Base-by-base conservation (phyloP, 2,329 filamentous ascomycete species). In the Ascochyta koolunga region DNA sequence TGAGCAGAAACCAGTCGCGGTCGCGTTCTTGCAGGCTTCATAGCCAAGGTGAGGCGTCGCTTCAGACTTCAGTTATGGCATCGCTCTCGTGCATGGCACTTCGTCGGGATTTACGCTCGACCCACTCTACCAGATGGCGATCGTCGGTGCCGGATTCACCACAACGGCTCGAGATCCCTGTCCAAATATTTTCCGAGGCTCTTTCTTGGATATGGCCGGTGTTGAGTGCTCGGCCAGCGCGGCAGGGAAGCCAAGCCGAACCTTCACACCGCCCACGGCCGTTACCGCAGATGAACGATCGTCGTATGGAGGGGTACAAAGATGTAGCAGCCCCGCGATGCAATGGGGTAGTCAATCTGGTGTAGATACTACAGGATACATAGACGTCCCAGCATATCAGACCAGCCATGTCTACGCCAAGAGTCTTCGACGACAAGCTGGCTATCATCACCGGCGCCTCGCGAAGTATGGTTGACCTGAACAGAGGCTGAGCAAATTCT, bases 391-490 rank as follows among this genome's bases (percentile, higher is more conserved):
- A 16, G 11, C 24, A 21, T 15, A 33, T 21, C 9, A 21, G 16
- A 21, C 19, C 27, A 33, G 13, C 18, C n/a, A 51, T 56, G 44
- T 50, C 47, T 41, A 24, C 56, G 8, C 37, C 49, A 24, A 46
- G 52, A 22, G 47, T 74, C 13, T 71, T 78, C 6, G 85, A 89
- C 69, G 88, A 88, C 64, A 92, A 91, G 75, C 80, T 92, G 50
- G 89, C 84, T 50, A 86, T 93, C 62, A 80, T 93, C 50, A 93
- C 89, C 4, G 90, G 90, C 49, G 88, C 85, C 53, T 90, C 89
- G 48, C 79, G 90, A 79, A 89, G 89, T 89, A 78, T 59, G 66
- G 9, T 11, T 11, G 11, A 4, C 27, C 3, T 56, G 3, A 24
- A 29, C 27, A 29, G 8, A 13, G 13, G 27, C n/a, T 5, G 21